Percentiles rank a stretch among this genome's conserved stretches.
Conservation (phyloP, 1,284 basidiomycete genomes). For the Hymenochaete sp. region DNA sequence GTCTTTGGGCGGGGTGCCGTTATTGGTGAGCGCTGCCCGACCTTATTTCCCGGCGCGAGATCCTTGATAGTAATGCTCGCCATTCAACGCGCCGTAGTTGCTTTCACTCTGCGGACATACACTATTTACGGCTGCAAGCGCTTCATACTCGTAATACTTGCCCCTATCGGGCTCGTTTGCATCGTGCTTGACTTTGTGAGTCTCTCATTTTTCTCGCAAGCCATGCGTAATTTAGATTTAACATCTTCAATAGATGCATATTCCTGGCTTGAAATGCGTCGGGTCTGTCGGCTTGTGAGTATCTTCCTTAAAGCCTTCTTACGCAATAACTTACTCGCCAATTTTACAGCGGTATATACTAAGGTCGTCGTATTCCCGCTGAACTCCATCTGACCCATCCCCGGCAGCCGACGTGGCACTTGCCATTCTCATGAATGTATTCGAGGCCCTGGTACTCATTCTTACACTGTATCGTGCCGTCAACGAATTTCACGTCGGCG, state of each 20-base stretch:
- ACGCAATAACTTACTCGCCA: too few relatives aligned
- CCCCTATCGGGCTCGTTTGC: slow-evolving; percentile 23
- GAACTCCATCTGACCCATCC: not conserved
- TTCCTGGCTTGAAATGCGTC: slow-evolving; percentile 20
- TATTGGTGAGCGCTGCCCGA: slow-evolving; percentile 23
- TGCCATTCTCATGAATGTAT: slow-evolving; percentile 26
- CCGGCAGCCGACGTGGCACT: slow-evolving; percentile 25
- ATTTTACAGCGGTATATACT: too few relatives aligned
- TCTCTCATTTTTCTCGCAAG: not conserved
- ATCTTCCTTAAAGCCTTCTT: not conserved
- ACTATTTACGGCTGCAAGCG: slow-evolving; percentile 26
- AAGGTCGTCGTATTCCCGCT: too few relatives aligned
- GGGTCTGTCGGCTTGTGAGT: slow-evolving; percentile 20
- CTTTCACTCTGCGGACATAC: slow-evolving; percentile 28
- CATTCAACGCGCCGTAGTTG: too few relatives aligned
- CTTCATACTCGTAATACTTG: slow-evolving; percentile 23
- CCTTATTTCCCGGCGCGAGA: not conserved
- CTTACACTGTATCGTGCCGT: slow-evolving; percentile 26
- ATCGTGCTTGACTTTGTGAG: slow-evolving; percentile 28
- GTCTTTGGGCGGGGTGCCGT: slow-evolving; percentile 29
- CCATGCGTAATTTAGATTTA: slow-evolving; percentile 10
- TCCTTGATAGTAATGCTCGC: too few relatives aligned
- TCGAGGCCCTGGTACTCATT: slow-evolving; percentile 24
- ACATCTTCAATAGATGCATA: slow-evolving; percentile 17
- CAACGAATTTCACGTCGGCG: slow-evolving; percentile 22